Evolutionary conservation across 495 filamentous ascomycete genomes (phyloP).

Genomic region (Corynascus novoguineensis): DNA sequence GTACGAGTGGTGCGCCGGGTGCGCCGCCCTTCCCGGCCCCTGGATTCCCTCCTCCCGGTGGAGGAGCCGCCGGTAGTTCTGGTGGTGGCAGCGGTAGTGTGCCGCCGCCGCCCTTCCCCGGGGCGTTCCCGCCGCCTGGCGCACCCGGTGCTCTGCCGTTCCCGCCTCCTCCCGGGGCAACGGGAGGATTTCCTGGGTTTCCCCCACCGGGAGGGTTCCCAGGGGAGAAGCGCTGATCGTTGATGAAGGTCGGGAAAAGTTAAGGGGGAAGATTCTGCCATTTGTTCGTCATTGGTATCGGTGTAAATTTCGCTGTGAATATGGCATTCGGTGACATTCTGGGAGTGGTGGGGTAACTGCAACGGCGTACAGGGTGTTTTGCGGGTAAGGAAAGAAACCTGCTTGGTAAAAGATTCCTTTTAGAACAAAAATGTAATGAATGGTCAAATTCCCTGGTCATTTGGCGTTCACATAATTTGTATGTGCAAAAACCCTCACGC

Average conservation of each 20-base stretch:
- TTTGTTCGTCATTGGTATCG: background rate
- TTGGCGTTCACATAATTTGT: background rate
- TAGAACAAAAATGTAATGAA: slow-evolving; percentile 1
- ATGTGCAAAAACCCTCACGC: too few relatives aligned
- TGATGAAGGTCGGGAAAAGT: background rate
- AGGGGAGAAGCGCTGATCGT: slow-evolving; percentile 24
- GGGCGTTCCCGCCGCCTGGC: slow-evolving; percentile 26
- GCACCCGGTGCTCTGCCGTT: slow-evolving; percentile 10
- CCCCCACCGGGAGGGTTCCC: slow-evolving; percentile 37
- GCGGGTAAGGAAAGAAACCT: background rate
- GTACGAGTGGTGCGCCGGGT: background rate
- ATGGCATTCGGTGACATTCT: background rate
- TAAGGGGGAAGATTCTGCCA: background rate
- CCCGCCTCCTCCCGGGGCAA: slow-evolving; percentile 5
- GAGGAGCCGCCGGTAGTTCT: too few relatives aligned
- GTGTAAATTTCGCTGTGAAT: background rate
- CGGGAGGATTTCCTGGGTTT: slow-evolving; percentile 19
- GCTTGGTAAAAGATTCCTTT: background rate
- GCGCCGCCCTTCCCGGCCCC: slow-evolving; percentile 41
- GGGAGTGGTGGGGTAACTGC: slow-evolving; percentile 5
- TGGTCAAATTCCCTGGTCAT: background rate
- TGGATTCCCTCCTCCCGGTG: slow-evolving; percentile 51
- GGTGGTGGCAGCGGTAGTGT: background rate
- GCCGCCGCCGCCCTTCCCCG: slow-evolving; percentile 30
- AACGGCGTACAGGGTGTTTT: slow-evolving; percentile 15